Evolutionary conservation across 345 rosid species (phyloP).

Genomic region (Citrus unshiu): DNA sequence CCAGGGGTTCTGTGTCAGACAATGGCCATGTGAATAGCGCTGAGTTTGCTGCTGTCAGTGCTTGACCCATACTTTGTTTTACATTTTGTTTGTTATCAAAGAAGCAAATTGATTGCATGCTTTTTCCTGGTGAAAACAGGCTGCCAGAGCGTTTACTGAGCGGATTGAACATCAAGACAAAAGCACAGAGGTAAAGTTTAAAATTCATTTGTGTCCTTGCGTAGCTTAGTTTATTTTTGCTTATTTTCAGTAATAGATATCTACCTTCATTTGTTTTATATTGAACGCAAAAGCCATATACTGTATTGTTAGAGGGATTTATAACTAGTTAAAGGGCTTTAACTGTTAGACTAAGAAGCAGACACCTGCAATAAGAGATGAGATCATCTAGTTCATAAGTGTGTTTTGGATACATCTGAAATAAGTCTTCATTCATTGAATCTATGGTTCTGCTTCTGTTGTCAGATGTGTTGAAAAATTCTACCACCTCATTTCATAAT

Average conservation of each 20-base stretch:
- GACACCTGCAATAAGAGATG: neutral
- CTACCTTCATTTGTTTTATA: no score
- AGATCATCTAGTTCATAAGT: neutral
- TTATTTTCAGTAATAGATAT: no score
- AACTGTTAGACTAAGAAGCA: neutral
- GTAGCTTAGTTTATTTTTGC: neutral
- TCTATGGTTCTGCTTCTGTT: neutral
- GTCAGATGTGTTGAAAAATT: neutral
- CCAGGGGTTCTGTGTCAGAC: slow-evolving; percentile 62
- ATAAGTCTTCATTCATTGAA: neutral
- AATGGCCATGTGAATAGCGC: slow-evolving; percentile 47
- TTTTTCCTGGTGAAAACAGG: slow-evolving; percentile 34
- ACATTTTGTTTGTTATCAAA: neutral
- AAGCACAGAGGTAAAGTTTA: slow-evolving; percentile 42
- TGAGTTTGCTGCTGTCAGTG: slow-evolving; percentile 52
- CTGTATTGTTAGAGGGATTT: neutral
- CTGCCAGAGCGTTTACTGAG: slow-evolving; percentile 38
- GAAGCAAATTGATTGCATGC: slow-evolving; percentile 5
- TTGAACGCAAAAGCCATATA: no score
- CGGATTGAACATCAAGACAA: slow-evolving; percentile 47
- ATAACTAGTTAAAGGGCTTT: neutral
- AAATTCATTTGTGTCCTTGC: slow-evolving; percentile 4
- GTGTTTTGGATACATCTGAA: neutral
- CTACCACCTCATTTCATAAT: neutral
- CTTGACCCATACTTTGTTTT: neutral